These are phyloP conservation scores for Magnusiomyces suaveolens DNA, from an alignment of 1,139 yeast genomes.

Conservation along the genomic window DNA sequence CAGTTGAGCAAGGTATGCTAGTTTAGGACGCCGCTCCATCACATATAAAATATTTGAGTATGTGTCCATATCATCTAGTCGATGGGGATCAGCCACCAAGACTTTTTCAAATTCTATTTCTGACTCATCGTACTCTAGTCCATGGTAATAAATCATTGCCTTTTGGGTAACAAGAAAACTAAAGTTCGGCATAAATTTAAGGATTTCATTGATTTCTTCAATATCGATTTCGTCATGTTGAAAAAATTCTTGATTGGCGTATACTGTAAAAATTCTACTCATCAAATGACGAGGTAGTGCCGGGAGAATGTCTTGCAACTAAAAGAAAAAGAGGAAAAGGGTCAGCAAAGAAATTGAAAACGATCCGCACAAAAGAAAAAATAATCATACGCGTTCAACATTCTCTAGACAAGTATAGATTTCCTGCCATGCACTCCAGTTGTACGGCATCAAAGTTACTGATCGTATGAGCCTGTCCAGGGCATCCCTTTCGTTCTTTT, in stretches of 20 bases:
- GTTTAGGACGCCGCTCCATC: constrained; percentile 77
- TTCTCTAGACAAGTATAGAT: constrained; percentile 54
- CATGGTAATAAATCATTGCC: constrained; percentile 72
- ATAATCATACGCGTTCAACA: constrained; percentile 41
- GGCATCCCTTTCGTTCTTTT: constrained; percentile 52
- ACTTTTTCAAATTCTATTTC: constrained; percentile 72
- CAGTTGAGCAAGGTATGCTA: constrained; percentile 79
- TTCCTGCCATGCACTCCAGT: constrained; percentile 94
- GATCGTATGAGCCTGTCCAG: constrained; percentile 51
- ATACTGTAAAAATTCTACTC: constrained; percentile 56
- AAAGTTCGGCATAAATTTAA: constrained; percentile 57
- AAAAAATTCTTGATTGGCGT: constrained; percentile 68
- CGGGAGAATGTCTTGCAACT: constrained; percentile 10
- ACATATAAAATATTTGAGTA: constrained; percentile 91
- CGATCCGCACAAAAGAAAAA: not conserved
- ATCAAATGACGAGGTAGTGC: constrained; percentile 30
- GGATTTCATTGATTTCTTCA: constrained; percentile 37
- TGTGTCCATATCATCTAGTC: constrained; percentile 83
- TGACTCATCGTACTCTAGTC: constrained; percentile 69
- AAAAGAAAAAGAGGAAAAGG: constrained; percentile 10
- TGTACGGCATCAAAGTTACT: constrained; percentile 57
- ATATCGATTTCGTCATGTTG: constrained; percentile 45
- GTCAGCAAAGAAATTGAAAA: constrained; percentile 11
- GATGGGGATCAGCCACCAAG: constrained; percentile 65
- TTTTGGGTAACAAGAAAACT: constrained; percentile 68